phyloP scores from a whole-genome alignment of 805 yeast genomes.

The Saccharomycopsis sp. region DNA sequence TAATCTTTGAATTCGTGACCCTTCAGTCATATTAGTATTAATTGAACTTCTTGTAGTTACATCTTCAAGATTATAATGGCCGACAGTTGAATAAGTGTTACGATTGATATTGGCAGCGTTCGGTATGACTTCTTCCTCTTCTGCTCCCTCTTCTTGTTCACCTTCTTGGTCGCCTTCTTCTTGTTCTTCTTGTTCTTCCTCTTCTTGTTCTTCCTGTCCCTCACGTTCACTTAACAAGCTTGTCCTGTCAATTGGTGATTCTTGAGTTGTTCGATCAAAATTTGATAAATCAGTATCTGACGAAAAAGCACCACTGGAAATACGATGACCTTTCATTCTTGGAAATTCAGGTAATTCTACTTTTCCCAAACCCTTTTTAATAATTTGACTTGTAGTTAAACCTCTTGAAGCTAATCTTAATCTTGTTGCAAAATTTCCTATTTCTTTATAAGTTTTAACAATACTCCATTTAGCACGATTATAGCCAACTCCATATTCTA shows the following conservation, averaged over 20 bases:
- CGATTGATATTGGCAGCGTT: no score
- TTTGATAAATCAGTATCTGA: slow-evolving; percentile 7
- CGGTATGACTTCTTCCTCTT: background rate
- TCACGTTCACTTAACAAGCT: no score
- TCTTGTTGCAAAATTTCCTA: slow-evolving; percentile 33
- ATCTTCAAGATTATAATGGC: no score
- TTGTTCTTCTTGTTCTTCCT: no score
- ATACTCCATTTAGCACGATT: slow-evolving; percentile 76
- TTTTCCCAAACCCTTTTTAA: slow-evolving; percentile 10
- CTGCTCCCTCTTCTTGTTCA: background rate
- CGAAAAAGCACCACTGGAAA: background rate
- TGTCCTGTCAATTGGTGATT: no score
- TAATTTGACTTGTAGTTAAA: background rate
- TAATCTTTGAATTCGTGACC: slow-evolving; percentile 14
- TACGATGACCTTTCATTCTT: slow-evolving; percentile 9
- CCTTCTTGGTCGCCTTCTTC: no score
- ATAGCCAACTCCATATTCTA: slow-evolving; percentile 87
- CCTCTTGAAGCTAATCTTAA: slow-evolving; percentile 10
- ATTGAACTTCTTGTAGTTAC: slow-evolving; percentile 9
- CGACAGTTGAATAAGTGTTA: no score
- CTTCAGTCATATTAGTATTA: background rate
- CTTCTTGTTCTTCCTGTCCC: no score
- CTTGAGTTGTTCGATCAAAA: no score
- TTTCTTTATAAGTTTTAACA: slow-evolving; percentile 62
- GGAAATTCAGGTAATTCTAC: slow-evolving; percentile 19